Evolutionary conservation across 768 basidiomycete genomes (phyloP), one percentile per base, ranked within the genome.

Genomic region (Trametes elegans): DNA sequence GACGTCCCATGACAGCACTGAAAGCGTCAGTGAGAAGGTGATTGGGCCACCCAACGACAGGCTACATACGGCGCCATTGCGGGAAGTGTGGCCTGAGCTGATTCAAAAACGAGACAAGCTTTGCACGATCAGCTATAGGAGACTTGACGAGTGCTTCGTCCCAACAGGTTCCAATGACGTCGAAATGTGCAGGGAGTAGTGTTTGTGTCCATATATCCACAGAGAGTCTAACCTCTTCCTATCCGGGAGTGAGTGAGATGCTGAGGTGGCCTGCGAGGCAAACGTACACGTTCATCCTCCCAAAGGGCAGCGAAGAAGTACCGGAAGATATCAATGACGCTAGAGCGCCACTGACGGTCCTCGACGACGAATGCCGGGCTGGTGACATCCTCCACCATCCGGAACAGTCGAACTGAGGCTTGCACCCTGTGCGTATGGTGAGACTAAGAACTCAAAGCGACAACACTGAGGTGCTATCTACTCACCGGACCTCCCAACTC

Each of bases 51-150:
- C 27, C 28, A 23, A 19, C 19, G 14, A 5, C 13, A 31, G n/a
- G 23, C 19, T 5, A 49, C 68, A 47, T 60, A 87, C 88, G 75
- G 78, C 74, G 74, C 88, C 88, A 90, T 13, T 60, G 66, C 16
- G 85, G 78, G 67, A 89, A 85, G 68, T 87, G 79, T 0, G 85
- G 74, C n/a, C 75, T 82, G 26, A 91, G 75, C 61, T 85, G 86
- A 27, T 82, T 76, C 16, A 90, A 71, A 68, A 90, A 90, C 8
- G 77, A 73, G 14, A 82, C 72, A 10, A 90, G 73, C 46, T 74
- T 79, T 29, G 79, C 70, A 14, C 85, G 79, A 47, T 88, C 86
- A 1, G 73, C 55, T 11, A 84, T 73, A 1, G 85, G 79, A 5
- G 80, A 73, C 49, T 78, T 83, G 7, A 72, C 64, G 24, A 90